Percentiles rank a stretch among this genome's conserved stretches.
Evolutionary conservation across 2,329 filamentous ascomycete species (phyloP).

Genomic region (Atkinsonella hypoxylon): DNA sequence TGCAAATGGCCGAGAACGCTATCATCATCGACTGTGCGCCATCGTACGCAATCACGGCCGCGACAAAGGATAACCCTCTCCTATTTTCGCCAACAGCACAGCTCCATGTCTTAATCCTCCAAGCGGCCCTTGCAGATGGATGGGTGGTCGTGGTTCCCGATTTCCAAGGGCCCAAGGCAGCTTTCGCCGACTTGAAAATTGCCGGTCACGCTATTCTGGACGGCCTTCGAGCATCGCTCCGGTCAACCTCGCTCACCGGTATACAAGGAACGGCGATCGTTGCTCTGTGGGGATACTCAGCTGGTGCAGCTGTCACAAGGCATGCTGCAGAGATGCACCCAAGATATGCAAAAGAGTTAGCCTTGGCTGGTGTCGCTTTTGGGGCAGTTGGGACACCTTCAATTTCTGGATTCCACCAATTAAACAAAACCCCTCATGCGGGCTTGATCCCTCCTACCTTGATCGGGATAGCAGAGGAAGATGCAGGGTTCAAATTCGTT

Average conservation of each 20-base stretch:
- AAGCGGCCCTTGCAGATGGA: constrained; percentile 1
- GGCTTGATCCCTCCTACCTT: neutral
- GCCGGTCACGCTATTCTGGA: neutral
- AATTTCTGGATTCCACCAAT: no score
- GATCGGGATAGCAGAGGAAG: neutral
- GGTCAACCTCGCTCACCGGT: neutral
- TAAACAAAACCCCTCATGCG: neutral
- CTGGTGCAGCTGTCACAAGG: neutral
- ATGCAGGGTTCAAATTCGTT: neutral
- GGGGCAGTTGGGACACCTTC: neutral
- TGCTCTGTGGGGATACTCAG: constrained; percentile 1
- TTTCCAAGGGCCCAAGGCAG: neutral
- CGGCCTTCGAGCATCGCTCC: neutral
- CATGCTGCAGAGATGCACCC: neutral
- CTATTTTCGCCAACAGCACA: neutral
- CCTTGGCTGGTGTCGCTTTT: neutral
- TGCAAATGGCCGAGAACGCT: neutral
- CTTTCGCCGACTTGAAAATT: neutral
- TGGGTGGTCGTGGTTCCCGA: neutral
- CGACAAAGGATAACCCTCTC: neutral
- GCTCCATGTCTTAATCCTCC: neutral
- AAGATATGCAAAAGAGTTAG: neutral
- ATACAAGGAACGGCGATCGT: neutral
- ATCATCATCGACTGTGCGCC: neutral
- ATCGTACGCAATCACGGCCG: neutral